Conservation (phyloP, 306 rosid genomes). For the Gleditsia sinensis region DNA sequence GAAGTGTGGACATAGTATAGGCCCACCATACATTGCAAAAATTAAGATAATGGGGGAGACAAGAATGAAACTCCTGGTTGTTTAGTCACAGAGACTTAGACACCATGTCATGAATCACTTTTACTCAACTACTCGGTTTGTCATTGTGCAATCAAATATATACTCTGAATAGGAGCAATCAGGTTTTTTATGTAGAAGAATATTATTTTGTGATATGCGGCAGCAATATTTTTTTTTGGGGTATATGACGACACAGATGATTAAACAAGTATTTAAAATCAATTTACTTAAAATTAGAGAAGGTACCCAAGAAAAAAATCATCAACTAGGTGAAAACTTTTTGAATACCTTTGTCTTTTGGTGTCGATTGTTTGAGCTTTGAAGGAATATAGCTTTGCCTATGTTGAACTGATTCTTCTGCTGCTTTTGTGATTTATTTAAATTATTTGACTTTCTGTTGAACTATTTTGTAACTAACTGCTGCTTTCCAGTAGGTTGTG, state of each 20-base stretch:
- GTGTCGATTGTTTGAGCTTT: background rate
- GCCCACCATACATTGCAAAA: too few species aligned
- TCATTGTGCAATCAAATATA: background rate
- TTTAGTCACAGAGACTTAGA: too few species aligned
- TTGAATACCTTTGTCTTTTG: background rate
- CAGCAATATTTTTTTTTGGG: background rate
- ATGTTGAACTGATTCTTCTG: background rate
- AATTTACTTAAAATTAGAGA: background rate
- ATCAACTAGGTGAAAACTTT: background rate
- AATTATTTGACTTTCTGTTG: background rate
- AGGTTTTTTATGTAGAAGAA: too few species aligned
- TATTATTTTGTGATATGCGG: background rate
- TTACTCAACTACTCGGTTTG: background rate
- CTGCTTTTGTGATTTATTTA: background rate
- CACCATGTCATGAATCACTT: too few species aligned
- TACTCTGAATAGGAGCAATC: background rate
- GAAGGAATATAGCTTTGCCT: background rate
- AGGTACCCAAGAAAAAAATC: background rate
- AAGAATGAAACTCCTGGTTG: too few species aligned
- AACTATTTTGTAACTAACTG: slow-evolving; percentile 41
- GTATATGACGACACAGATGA: background rate
- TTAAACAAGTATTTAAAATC: background rate
- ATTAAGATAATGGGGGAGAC: too few species aligned
- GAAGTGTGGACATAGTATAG: too few species aligned
- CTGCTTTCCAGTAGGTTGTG: slow-evolving; percentile 83